Evolutionary conservation across 495 filamentous ascomycete species (phyloP).

Genomic region (Gamarada debralockiae): DNA sequence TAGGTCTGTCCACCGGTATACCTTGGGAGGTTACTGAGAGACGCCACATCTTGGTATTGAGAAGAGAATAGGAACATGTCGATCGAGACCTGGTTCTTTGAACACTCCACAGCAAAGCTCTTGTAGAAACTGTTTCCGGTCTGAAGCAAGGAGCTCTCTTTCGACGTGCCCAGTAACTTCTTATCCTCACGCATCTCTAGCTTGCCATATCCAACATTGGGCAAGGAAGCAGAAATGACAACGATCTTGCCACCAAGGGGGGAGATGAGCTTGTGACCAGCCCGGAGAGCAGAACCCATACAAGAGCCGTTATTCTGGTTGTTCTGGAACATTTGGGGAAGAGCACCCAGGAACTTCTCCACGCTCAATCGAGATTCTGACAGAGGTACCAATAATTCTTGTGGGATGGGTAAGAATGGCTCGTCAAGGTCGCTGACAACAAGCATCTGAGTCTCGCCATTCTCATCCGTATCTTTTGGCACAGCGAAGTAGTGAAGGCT

Average conservation of each 20-base stretch:
- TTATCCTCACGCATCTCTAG: constrained; percentile 95
- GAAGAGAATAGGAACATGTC: constrained; percentile 99
- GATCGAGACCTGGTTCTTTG: constrained; percentile 96
- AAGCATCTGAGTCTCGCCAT: constrained; percentile 80
- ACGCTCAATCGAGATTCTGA: constrained; percentile 87
- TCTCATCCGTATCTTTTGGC: constrained; percentile 80
- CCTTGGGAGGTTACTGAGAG: constrained; percentile 86
- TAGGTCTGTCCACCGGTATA: constrained; percentile 98
- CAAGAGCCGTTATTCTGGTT: constrained; percentile 81
- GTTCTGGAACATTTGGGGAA: constrained; percentile 95
- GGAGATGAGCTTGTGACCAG: constrained; percentile 92
- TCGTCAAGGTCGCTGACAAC: constrained; percentile 96
- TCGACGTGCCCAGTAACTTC: constrained; percentile 90
- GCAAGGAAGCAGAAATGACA: constrained; percentile 82
- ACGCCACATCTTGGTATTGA: constrained; percentile 95
- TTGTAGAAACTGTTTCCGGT: constrained; percentile 97
- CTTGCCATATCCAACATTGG: constrained; percentile 87
- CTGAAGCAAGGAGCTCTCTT: constrained; percentile 82
- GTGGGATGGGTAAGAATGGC: constrained; percentile 91
- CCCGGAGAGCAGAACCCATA: constrained; percentile 89
- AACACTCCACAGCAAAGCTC: constrained; percentile 97
- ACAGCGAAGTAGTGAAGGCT: constrained; percentile 95
- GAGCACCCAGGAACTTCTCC: constrained; percentile 83
- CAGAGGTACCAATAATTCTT: constrained; percentile 87
- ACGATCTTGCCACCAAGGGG: constrained; percentile 91